These are phyloP conservation scores for Aspergillus neotritici DNA, from an alignment of 2,329 filamentous ascomycete genomes.

Conservation along the genomic window DNA sequence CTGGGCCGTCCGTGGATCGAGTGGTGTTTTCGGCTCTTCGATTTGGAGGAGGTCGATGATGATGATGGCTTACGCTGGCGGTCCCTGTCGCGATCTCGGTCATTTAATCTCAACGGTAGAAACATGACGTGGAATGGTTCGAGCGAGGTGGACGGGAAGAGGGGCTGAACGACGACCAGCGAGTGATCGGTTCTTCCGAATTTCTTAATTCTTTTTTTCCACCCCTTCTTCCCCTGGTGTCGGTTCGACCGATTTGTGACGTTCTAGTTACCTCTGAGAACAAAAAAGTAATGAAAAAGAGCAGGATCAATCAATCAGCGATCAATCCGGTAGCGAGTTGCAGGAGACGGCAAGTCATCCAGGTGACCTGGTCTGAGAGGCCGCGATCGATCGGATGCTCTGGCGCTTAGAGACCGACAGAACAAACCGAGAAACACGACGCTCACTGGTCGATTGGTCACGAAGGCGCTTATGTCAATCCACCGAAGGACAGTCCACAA, in stretches of 20 bases:
- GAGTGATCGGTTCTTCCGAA: constrained; percentile 5
- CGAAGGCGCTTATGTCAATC: constrained; percentile 26
- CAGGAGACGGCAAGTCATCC: background rate
- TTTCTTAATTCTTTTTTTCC: constrained; percentile 4
- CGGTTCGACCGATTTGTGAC: constrained; percentile 10
- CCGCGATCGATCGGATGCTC: constrained; percentile 9
- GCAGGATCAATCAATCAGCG: background rate
- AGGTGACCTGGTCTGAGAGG: background rate
- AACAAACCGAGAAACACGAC: constrained; percentile 8
- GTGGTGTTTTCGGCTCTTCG: constrained; percentile 26
- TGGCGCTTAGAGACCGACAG: constrained; percentile 27
- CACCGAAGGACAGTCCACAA: constrained; percentile 14
- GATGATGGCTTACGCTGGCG: constrained; percentile 21
- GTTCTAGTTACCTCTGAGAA: constrained; percentile 22
- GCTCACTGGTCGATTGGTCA: constrained; percentile 23
- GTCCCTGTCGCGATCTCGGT: constrained; percentile 29
- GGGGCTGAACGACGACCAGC: constrained; percentile 14
- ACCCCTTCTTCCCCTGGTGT: constrained; percentile 10
- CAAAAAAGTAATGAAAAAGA: constrained; percentile 2
- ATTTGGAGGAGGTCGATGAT: constrained; percentile 22
- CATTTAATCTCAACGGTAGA: constrained; percentile 34
- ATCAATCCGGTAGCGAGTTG: background rate
- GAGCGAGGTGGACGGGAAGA: constrained; percentile 22
- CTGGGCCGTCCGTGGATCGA: constrained; percentile 27
- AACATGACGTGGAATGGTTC: constrained; percentile 30